Base-by-base conservation (phyloP, 148 eudicot species). In the Beta vulgaris region DNA sequence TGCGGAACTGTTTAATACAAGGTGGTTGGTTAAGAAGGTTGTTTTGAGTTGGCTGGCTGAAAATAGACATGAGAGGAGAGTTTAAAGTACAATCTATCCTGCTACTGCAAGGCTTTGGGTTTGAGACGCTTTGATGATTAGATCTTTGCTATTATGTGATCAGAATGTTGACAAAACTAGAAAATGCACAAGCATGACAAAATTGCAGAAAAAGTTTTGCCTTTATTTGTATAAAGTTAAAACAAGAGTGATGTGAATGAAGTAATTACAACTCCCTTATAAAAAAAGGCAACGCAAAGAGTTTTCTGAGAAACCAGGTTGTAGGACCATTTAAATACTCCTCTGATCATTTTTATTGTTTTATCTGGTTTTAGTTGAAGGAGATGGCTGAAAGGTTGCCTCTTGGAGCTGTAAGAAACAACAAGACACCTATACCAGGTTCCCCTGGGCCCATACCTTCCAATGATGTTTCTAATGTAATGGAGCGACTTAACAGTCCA, bases 361-460 rank as follows among this genome's bases (percentile, higher is more conserved):
- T 29, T 25, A 71, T 78, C 54, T 73, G 46, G 48, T 63, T 21
- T 69, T 68, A 86, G 89, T 77, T 84, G 76, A 79, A 86, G 78
- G 89, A 86, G 65, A 77, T 84, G 82, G 87, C 85, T 77, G 87
- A 84, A 77, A 82, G 82, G 71, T 71, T 84, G 60, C 80, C 85
- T 63, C 77, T 74, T 57, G 83, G 89, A 79, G 82, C 83, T 55
- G 77, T 77, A 51, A 71, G 64, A 77, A 76, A 49, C 60, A 77
- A 71, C 69, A 78, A 72, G 62, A 16, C 67, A 54, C 31, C 75
- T 59, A 36, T 59, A 35, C 71, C 73, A 12, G 80, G 80, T 69
- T 79, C 80, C 63, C 83, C 80, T 49, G 75, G 78, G 26, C 76
- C 62, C 58, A 74, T 39, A 77, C 70, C 37, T 58, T 32, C 80